phyloP scores from a whole-genome alignment of 179 eudicot genomes.

The Silene vulgaris region DNA sequence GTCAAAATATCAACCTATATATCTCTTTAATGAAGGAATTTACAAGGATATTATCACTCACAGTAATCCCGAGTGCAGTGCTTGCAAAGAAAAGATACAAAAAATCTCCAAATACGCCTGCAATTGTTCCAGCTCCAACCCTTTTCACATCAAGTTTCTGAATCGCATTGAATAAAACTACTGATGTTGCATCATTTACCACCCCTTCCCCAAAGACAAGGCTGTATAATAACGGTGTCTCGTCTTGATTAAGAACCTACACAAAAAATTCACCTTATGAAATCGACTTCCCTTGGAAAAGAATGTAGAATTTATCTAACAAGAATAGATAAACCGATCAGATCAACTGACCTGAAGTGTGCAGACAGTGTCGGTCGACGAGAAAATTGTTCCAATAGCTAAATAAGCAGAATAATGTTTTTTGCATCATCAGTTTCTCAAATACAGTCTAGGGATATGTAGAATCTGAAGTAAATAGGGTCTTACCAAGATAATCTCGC shows the following conservation, averaged over 20 bases:
- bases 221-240: slow-evolving; percentile 91
- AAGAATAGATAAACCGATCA: background rate
- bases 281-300: background rate
- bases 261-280: background rate
- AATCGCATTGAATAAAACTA: slow-evolving; percentile 88
- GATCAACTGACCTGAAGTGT: slow-evolving; percentile 76
- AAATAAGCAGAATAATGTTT: slow-evolving; percentile 19
- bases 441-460: background rate
- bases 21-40: background rate
- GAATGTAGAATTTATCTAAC: background rate
- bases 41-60: slow-evolving; percentile 33
- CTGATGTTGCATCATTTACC: slow-evolving; percentile 95
- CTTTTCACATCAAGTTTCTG: slow-evolving; percentile 66
- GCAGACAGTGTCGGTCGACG: slow-evolving; percentile 94
- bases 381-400: slow-evolving; percentile 90
- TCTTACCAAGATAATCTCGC: slow-evolving; percentile 66
- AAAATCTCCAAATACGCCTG: slow-evolving; percentile 54
- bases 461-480: background rate
- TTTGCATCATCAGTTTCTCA: background rate
- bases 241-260: slow-evolving; percentile 88
- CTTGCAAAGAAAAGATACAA: slow-evolving; percentile 76
- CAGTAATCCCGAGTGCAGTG: slow-evolving; percentile 74
- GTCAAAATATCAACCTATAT: too few relatives aligned
- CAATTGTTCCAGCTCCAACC: slow-evolving; percentile 55
- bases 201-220: slow-evolving; percentile 99